Evolutionary conservation across 2,329 filamentous ascomycete genomes (phyloP), one percentile per base, ranked within the genome.

Genomic region (Xylaria sp.): DNA sequence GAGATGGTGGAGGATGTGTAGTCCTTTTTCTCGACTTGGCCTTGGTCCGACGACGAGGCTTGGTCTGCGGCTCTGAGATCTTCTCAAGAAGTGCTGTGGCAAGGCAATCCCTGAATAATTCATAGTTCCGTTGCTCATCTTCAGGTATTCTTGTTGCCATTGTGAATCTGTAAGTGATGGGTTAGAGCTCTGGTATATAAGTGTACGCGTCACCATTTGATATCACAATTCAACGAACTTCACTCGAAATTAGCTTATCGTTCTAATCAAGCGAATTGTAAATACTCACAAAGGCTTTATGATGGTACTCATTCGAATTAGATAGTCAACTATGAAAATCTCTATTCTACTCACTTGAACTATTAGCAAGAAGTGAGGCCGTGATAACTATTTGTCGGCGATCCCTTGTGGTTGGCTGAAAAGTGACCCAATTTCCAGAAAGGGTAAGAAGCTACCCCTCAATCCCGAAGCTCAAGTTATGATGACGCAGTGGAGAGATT

Each of bases 81-180:
- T 85, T 88, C 59, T 88, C 87, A 61, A 95, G 87, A 13, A 96
- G 83, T 0, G 88, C 85, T 17, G 88, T 87, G 9, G 92, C 92
- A 69, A 96, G 82, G 76, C 88, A 92, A 75, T 96, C 93, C 63
- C 91, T 85, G 79, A 96, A 94, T 56, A 89, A 82, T 61, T 89
- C 86, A 77, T 88, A 91, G 74, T 93, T 93, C 63, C 70, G 68
- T 40, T 73, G 66, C 26, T 77, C 67, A 36, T 77, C 71, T 26
- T 73, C 70, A 40, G 68, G 66, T 61, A 76, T 75, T 28, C 69
- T 53, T 6, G 57, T 46, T 31, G 71, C 48, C 71, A 71, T 71
- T 49, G 13, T 59, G 15, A 61, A 49, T 11, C 7, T 2, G 23
- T 17, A 26, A 11, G 4, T 44, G 15, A 5, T 33, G 46, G 7